Evolutionary conservation across 805 yeast genomes (phyloP), one percentile per base, ranked within the genome.

Genomic region (Torulaspora microellipsoides): DNA sequence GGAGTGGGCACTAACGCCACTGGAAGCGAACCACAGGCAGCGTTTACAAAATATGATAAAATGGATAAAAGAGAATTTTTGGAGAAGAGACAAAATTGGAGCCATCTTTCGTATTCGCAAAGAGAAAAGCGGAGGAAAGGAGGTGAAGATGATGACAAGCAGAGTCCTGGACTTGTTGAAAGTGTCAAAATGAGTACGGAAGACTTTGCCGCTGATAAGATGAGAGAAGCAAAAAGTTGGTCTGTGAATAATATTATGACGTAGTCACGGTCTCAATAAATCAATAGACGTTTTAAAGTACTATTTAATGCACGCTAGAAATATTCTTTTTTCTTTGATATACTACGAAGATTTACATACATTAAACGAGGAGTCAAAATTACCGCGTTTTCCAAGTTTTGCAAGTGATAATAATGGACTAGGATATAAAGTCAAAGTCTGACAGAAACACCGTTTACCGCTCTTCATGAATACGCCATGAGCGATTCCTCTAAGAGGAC

Each of bases 141-240:
- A 11, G 36, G 38, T 9, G 34, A 41, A 20, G 30, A 27, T 13
- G 40, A 27, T n/a, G 42, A 36, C n/a, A 27, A 20, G 10, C 34
- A 28, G 12, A 36, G 35, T 25, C 23, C 28, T n/a, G 38, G 37
- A 3, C 14, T 34, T 9, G 15, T 33, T 7, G 50, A 45, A 15
- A 37, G 31, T n/a, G 44, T 43, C 8, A 38, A 36, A 20, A 2
- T n/a, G n/a, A 45, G 33, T 23, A 34, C 32, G 15, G 47, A 39
- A 17, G 48, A 43, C 31, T 23, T 49, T 7, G 43, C 47, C 4
- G 41, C 49, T 7, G 49, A 50, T 13, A 51, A 45, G 15, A 38
- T 49, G 8, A 54, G 57, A 38, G 58, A 59, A 39, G 48, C 57
- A n/a, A 60, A 53, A 31, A 58, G 60, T 36, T 62, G 65, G 66